A percentile compares a stretch with the other conserved stretches of the same genome.
Evolutionary conservation across 352 stramenopile species (phyloP).

Genomic region (Globisporangium nagaii): DNA sequence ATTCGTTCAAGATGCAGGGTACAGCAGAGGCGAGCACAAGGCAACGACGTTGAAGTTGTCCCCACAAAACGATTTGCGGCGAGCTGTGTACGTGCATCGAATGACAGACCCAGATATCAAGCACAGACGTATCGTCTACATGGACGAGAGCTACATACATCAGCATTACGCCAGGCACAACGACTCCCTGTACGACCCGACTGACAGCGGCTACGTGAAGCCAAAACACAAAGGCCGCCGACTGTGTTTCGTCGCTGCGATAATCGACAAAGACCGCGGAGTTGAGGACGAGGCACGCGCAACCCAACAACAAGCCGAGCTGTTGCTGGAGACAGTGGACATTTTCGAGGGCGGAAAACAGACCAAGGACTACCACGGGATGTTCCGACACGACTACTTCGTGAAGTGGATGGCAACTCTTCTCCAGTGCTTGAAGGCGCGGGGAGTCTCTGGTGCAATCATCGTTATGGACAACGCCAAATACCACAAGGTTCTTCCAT

Average conservation of each 20-base stretch:
- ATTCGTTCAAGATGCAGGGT: too few relatives aligned
- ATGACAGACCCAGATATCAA: too few relatives aligned
- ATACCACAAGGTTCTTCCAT: conserved; percentile 12
- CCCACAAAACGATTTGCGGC: too few relatives aligned
- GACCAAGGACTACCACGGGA: conserved; percentile 19
- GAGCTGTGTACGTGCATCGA: too few relatives aligned
- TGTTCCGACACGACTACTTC: conserved; percentile 19
- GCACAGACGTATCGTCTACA: background rate
- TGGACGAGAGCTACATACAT: background rate
- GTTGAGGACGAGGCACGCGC: background rate
- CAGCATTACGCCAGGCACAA: background rate
- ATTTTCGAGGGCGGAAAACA: conserved; percentile 17
- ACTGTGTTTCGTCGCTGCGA: background rate
- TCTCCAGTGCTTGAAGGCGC: background rate
- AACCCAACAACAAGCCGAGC: background rate
- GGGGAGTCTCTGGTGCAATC: background rate
- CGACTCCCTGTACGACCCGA: background rate
- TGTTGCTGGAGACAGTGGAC: conserved; percentile 27
- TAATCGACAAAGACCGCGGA: background rate
- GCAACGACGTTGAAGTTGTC: too few relatives aligned
- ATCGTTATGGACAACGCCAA: conserved; percentile 22
- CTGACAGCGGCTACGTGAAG: background rate
- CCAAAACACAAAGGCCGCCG: background rate
- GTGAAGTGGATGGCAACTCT: conserved; percentile 9
- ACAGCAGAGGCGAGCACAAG: too few relatives aligned